Evolutionary conservation across 2,329 filamentous ascomycete genomes (phyloP).

Genomic region (Fusarium xylarioides): DNA sequence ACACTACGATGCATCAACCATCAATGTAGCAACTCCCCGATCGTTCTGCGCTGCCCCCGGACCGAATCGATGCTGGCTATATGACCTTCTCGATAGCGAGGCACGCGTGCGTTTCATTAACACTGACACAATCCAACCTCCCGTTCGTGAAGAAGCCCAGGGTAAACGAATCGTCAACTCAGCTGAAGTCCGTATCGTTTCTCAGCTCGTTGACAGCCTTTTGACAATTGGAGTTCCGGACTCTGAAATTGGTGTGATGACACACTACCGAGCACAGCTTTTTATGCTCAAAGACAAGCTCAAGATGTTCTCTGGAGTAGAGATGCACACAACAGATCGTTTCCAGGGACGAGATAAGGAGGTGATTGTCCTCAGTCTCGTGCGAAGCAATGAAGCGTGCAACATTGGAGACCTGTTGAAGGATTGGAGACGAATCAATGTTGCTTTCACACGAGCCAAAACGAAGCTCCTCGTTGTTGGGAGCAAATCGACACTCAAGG

Average conservation of each 20-base stretch:
- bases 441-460: constrained; percentile 91
- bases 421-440: constrained; percentile 94
- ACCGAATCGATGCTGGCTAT: constrained; percentile 76
- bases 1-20: constrained; percentile 64
- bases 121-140: constrained; percentile 76
- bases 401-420: constrained; percentile 90
- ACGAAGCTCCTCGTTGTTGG: constrained; percentile 92
- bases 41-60: constrained; percentile 65
- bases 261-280: constrained; percentile 93
- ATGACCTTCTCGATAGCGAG: constrained; percentile 72
- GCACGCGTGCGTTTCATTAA: constrained; percentile 88
- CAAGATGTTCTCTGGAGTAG: constrained; percentile 69
- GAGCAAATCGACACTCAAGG: constrained; percentile 80
- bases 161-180: constrained; percentile 90
- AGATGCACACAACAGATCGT: constrained; percentile 96
- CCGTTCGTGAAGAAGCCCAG: constrained; percentile 74
- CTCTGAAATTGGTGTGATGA: constrained; percentile 89
- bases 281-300: constrained; percentile 81
- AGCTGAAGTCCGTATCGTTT: constrained; percentile 79
- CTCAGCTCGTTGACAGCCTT: constrained; percentile 82
- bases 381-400: constrained; percentile 83
- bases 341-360: constrained; percentile 98
- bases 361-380: constrained; percentile 85
- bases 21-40: constrained; percentile 53
- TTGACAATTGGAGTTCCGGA: constrained; percentile 79